These are phyloP conservation scores for Liquidambar formosana DNA, from an alignment of 164 flowering plant species.

Conservation along the genomic window DNA sequence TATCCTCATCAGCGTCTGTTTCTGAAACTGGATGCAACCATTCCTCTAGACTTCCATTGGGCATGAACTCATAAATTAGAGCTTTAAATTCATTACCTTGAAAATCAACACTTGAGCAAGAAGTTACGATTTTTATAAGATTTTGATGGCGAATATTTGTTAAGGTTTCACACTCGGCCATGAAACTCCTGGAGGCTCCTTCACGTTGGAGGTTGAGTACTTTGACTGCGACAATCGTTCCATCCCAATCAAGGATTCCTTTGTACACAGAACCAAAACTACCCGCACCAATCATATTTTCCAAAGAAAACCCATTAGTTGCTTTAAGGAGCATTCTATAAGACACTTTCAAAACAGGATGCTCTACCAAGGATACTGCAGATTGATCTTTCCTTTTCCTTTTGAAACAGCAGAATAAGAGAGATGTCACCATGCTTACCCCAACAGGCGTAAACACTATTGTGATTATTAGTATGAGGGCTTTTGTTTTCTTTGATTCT, in stretches of 20 bases:
- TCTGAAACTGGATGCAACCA: no score
- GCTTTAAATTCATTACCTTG: no score
- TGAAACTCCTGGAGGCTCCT: constrained; percentile 32
- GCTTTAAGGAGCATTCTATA: constrained; percentile 16
- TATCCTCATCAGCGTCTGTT: no score
- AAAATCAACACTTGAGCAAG: no score
- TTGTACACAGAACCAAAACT: constrained; percentile 28
- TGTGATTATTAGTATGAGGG: no score
- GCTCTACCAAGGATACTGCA: no score
- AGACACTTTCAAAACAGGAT: constrained; percentile 10
- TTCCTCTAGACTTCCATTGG: no score
- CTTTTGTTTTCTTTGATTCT: not conserved
- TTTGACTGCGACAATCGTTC: constrained; percentile 22
- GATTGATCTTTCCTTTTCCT: no score
- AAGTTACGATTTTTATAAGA: no score
- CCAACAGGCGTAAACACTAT: not conserved
- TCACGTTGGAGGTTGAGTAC: constrained; percentile 19
- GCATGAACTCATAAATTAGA: no score
- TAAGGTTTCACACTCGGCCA: no score
- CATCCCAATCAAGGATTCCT: constrained; percentile 16
- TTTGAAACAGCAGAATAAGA: not conserved
- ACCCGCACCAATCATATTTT: constrained; percentile 25
- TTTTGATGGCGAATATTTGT: no score
- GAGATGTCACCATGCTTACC: not conserved
- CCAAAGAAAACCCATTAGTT: constrained; percentile 23